A percentile compares a stretch with the other conserved stretches of the same genome.
Conservation (phyloP, 768 basidiomycete species). For the Leccinellum luteum region DNA sequence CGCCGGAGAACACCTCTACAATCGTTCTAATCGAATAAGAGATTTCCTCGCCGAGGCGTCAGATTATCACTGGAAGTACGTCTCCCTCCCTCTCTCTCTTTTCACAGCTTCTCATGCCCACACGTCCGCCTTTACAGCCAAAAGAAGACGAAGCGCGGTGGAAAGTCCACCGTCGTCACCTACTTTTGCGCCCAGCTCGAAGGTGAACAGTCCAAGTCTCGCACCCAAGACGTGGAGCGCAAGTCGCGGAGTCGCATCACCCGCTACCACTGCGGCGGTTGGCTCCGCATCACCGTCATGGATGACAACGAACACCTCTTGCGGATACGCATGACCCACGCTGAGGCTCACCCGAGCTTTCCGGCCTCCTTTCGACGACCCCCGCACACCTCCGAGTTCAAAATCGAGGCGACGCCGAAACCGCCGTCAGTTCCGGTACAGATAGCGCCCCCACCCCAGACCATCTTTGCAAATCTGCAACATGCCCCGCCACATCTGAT, state of each 20-base stretch:
- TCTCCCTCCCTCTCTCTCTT: background rate
- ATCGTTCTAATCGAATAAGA: slow-evolving; percentile 35
- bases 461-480: slow-evolving; percentile 24
- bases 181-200: slow-evolving; percentile 36
- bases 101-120: slow-evolving; percentile 3
- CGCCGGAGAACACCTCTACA: slow-evolving; percentile 33
- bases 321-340: slow-evolving; percentile 36
- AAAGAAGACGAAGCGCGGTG: slow-evolving; percentile 36
- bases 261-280: slow-evolving; percentile 34
- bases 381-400: slow-evolving; percentile 33
- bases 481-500: slow-evolving; percentile 19
- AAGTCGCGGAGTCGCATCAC: slow-evolving; percentile 36
- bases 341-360: slow-evolving; percentile 33
- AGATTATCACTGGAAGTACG: slow-evolving; percentile 36
- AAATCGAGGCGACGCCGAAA: slow-evolving; percentile 29
- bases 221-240: slow-evolving; percentile 32
- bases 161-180: slow-evolving; percentile 35
- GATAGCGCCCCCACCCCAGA: slow-evolving; percentile 10
- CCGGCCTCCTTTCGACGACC: slow-evolving; percentile 33
- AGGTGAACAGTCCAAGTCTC: slow-evolving; percentile 34
- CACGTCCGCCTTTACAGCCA: slow-evolving; percentile 18
- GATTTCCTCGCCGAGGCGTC: slow-evolving; percentile 34
- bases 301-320: slow-evolving; percentile 34
- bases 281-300: slow-evolving; percentile 37
- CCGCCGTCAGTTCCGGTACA: slow-evolving; percentile 20